Evolutionary conservation across 2,329 filamentous ascomycete species (phyloP).

Genomic region (Laburnicola sp.): DNA sequence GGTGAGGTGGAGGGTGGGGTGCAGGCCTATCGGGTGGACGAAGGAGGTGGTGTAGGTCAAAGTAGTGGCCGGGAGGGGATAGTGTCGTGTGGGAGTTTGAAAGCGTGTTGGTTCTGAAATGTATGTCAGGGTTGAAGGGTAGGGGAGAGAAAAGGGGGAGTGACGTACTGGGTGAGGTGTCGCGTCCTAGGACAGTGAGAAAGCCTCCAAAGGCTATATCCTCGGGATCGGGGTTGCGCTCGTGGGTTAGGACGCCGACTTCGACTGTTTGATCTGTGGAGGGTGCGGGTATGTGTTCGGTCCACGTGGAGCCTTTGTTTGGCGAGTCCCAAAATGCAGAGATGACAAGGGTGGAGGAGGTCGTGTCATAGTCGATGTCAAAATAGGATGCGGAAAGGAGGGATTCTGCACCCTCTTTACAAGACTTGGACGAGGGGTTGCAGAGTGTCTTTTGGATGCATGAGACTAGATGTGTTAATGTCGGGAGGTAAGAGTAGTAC

Average conservation of each 20-base stretch:
- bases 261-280: constrained; percentile 64
- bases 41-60: constrained; percentile 71
- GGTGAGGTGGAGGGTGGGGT: constrained; percentile 77
- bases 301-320: constrained; percentile 47
- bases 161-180: constrained; percentile 63
- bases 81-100: constrained; percentile 82
- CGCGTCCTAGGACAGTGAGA: constrained; percentile 75
- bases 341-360: constrained; percentile 66
- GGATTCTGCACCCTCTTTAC: constrained; percentile 53
- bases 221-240: constrained; percentile 66
- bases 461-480: constrained; percentile 57
- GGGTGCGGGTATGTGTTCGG: constrained; percentile 46
- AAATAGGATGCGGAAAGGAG: constrained; percentile 63
- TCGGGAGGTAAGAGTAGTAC: constrained; percentile 68
- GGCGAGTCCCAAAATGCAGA: constrained; percentile 63
- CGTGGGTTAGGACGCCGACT: constrained; percentile 74
- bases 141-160: not conserved
- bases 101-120: constrained; percentile 72
- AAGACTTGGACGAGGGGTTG: constrained; percentile 50
- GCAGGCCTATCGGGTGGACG: constrained; percentile 73
- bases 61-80: constrained; percentile 52
- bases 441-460: constrained; percentile 61
- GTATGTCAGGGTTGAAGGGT: constrained; percentile 7
- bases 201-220: constrained; percentile 79
- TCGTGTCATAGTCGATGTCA: constrained; percentile 76